Evolutionary conservation across 2,329 filamentous ascomycete genomes (phyloP).

Genomic region (Arthrobotrys sinensis): DNA sequence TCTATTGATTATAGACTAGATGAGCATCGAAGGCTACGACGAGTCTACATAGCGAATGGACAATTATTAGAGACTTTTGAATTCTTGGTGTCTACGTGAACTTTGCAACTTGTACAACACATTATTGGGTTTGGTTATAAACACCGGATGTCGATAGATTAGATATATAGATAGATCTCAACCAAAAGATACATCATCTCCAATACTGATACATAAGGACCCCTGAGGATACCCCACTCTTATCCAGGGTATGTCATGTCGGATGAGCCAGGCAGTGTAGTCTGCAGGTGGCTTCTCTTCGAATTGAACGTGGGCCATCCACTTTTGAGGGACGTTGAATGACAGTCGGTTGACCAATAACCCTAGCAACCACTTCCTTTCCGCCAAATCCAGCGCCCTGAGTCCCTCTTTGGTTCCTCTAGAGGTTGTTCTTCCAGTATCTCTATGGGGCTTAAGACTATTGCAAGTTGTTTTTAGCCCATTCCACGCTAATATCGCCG

Average conservation of each 20-base stretch:
- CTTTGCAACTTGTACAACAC: slow-evolving; percentile 35
- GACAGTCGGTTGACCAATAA: slow-evolving; percentile 29
- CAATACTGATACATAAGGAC: slow-evolving; percentile 27
- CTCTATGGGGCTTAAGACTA: not conserved
- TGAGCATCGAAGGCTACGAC: not conserved
- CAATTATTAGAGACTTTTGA: not conserved
- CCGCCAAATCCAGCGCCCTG: slow-evolving; percentile 9
- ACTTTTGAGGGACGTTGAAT: slow-evolving; percentile 23
- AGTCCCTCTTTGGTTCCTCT: too few relatives aligned
- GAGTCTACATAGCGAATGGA: not conserved
- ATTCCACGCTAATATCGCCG: slow-evolving; percentile 7
- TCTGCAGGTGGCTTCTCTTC: slow-evolving; percentile 19
- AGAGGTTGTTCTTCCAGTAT: not conserved
- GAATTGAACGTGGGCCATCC: slow-evolving; percentile 30
- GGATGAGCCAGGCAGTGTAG: not conserved
- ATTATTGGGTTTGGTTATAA: not conserved
- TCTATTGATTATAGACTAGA: not conserved
- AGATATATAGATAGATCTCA: not conserved
- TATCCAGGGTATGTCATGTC: slow-evolving; percentile 31
- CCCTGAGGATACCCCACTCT: slow-evolving; percentile 22
- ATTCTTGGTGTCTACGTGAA: not conserved
- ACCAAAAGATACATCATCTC: not conserved
- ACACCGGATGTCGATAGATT: not conserved
- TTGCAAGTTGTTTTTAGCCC: slow-evolving; percentile 1
- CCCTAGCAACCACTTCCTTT: slow-evolving; percentile 25